A percentile compares a stretch with the other conserved stretches of the same genome.
These are phyloP conservation scores for Tothia fuscella DNA, from an alignment of 2,329 filamentous ascomycete genomes.

Conservation along the genomic window DNA sequence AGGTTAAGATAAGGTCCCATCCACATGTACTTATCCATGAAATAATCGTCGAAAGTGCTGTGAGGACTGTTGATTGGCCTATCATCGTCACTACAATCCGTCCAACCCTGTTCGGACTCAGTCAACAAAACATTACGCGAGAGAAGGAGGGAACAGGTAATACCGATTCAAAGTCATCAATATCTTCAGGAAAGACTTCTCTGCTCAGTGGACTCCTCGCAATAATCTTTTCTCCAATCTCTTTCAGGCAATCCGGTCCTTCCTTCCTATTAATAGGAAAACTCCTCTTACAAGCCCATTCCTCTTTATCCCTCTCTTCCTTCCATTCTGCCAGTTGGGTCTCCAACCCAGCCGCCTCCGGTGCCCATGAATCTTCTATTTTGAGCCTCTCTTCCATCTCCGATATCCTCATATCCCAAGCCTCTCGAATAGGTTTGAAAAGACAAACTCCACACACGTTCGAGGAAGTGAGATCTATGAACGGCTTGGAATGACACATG, in stretches of 20 bases:
- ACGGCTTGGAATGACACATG: not conserved
- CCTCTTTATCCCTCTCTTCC: not conserved
- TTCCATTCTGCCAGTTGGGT: not conserved
- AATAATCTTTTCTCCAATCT: not conserved
- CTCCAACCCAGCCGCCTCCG: not conserved
- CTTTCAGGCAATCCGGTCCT: not conserved
- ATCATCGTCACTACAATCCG: too few relatives aligned
- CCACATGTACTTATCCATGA: too few relatives aligned
- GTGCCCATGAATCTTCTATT: not conserved
- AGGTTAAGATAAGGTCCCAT: too few relatives aligned
- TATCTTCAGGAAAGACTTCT: not conserved
- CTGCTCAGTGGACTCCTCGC: not conserved
- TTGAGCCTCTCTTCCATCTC: not conserved
- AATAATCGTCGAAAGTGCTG: too few relatives aligned
- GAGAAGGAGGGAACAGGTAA: too few relatives aligned
- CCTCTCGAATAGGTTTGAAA: not conserved
- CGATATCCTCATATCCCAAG: not conserved
- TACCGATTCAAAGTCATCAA: slow-evolving; percentile 2
- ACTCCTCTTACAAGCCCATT: not conserved
- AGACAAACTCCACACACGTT: slow-evolving; percentile 1
- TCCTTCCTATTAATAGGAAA: not conserved
- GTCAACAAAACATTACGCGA: too few relatives aligned
- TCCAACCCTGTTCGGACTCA: too few relatives aligned
- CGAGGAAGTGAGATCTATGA: not conserved
- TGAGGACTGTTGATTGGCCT: too few relatives aligned